Base-by-base conservation (phyloP, 2,329 filamentous ascomycete genomes). In the Hymenoscyphus albidus region DNA sequence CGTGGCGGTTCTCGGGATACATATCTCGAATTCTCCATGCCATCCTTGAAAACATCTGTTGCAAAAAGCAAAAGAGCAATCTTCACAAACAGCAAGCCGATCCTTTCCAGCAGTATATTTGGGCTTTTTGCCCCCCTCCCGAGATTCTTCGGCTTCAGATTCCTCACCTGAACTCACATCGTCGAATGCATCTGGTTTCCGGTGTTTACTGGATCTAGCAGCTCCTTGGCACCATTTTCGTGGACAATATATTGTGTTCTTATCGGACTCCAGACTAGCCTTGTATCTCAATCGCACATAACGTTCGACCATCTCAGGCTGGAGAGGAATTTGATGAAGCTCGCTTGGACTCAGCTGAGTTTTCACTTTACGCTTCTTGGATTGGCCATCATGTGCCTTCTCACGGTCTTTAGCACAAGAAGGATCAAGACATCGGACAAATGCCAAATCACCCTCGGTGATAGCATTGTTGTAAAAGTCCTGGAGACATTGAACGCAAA, bases 271-370 rank as follows among this genome's bases (percentile, higher is more conserved):
- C 2, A 98, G 85, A 75, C 92, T 90, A 69, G 90, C 91, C 79
- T 98, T 98, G 73, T 96, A 91, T 78, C 95, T 97, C 66, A 98
- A 83, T 44, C 87, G 88, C 4, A 96, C 91, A 75, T 96, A 99
- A 63, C 95, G 89, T 73, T 91, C 88, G 1, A 97, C 92, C 40
- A 83, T 84, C 16, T 90, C 86, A 65, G 89, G 84, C 1, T 86
- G 80, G 1, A 94, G 78, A 0, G 89, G 88, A 56, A 94, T 92
- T 72, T 92, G 88, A 4, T 93, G 80, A 54, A 98, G 83, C 77
- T 98, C 93, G 72, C 90, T 91, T 0, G 94, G 93, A 69, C 86
- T 93, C 68, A 97, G 80, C 12, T 88, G 85, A 1, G 84, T 84
- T 71, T 89, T 90, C 27, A 81, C 80, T 74, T 89, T 91, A 71